A percentile compares a stretch with the other conserved stretches of the same genome.
phyloP scores from a whole-genome alignment of 495 filamentous ascomycete genomes.

The Xylaria cubensis region DNA sequence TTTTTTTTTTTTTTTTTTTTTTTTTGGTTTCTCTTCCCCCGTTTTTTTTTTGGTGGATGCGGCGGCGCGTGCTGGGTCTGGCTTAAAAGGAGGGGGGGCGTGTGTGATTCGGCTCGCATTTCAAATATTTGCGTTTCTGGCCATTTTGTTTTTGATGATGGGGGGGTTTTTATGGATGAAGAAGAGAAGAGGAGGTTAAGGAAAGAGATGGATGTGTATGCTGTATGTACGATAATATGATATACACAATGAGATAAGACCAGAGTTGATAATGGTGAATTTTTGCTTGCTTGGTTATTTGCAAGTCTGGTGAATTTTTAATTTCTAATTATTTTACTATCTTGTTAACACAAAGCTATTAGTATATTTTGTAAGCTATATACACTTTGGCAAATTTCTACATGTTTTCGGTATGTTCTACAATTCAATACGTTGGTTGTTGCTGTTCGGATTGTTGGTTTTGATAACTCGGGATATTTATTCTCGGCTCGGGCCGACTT shows the following conservation, averaged over 20 bases:
- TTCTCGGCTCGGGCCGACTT: neutral
- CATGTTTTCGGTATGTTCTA: too few species aligned
- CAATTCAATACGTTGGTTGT: too few species aligned
- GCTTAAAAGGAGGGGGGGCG: neutral
- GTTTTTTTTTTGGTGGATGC: neutral
- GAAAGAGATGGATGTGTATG: neutral
- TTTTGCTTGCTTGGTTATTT: neutral
- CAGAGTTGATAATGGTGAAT: neutral
- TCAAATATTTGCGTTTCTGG: neutral
- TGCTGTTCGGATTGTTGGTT: too few species aligned
- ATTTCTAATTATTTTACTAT: neutral
- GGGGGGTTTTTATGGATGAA: neutral
- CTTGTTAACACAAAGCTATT: neutral
- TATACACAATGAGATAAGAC: conserved; percentile 7
- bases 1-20: neutral
- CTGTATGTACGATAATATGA: conserved; percentile 8
- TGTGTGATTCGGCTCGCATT: neutral
- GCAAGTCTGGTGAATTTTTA: neutral
- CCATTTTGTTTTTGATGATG: neutral
- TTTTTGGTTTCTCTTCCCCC: neutral
- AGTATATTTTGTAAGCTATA: neutral
- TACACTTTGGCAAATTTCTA: too few species aligned
- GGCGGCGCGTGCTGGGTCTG: conserved; percentile 7
- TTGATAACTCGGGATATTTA: neutral
- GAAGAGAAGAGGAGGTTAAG: neutral